Conservation (phyloP, 2,329 filamentous ascomycete genomes). For the Pseudogymnoascus sp. region DNA sequence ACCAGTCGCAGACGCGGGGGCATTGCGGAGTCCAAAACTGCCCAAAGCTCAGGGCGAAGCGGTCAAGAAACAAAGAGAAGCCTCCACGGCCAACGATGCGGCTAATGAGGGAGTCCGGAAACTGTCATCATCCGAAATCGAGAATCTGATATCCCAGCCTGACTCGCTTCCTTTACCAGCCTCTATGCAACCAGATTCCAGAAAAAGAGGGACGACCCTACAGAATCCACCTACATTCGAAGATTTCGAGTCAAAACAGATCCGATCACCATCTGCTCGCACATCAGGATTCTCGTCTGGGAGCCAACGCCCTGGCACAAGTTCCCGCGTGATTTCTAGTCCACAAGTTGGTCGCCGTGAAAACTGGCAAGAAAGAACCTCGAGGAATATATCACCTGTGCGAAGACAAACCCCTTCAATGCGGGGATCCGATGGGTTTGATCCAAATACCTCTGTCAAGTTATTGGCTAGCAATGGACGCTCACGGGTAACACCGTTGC, state of each 20-base stretch:
- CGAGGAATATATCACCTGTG: constrained; percentile 18
- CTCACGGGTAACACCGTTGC: constrained; percentile 15
- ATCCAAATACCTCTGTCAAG: constrained; percentile 19
- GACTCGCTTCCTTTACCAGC: constrained; percentile 50
- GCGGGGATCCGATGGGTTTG: constrained; percentile 22
- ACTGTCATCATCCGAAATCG: constrained; percentile 51
- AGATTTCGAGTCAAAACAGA: constrained; percentile 4
- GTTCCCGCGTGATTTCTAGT: not conserved
- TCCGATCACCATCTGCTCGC: constrained; percentile 14
- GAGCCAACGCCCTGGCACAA: not conserved
- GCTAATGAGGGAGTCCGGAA: constrained; percentile 40
- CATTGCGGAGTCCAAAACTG: constrained; percentile 19
- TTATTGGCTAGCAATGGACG: constrained; percentile 11
- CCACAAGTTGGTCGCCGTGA: not conserved
- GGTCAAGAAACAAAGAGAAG: constrained; percentile 19
- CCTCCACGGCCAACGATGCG: not conserved
- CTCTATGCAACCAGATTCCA: constrained; percentile 16
- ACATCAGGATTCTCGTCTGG: constrained; percentile 11
- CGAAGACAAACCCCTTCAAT: constrained; percentile 19
- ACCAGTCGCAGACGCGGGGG: not conserved
- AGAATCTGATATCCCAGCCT: constrained; percentile 47
- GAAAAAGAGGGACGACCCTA: not conserved
- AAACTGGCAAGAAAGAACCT: not conserved
- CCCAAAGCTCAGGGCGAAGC: constrained; percentile 26
- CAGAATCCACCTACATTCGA: constrained; percentile 1